Percentiles rank a stretch among this genome's conserved stretches.
phyloP scores from a whole-genome alignment of 345 rosid genomes.

The Cardamine resedifolia region DNA sequence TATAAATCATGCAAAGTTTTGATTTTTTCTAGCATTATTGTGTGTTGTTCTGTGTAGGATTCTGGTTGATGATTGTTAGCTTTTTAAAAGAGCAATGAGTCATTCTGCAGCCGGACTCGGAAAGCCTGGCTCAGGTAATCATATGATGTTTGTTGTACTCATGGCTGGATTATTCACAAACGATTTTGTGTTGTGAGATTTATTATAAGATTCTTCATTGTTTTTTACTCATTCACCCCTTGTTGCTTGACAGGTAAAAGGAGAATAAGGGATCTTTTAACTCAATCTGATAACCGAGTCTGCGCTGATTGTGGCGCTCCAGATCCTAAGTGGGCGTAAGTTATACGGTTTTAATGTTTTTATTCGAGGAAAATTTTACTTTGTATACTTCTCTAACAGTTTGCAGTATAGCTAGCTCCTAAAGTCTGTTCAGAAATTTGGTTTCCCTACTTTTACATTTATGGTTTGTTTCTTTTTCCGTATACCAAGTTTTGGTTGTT shows the following conservation, averaged over 20 bases:
- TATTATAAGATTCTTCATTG: not conserved
- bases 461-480: not conserved
- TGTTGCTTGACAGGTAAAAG: conserved; percentile 55
- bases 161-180: not conserved
- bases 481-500: not conserved
- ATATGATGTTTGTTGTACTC: not conserved
- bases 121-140: conserved; percentile 59
- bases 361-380: not conserved
- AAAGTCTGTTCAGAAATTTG: not conserved
- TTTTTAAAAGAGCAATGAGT: conserved; percentile 53
- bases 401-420: not conserved
- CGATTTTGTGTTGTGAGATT: not conserved
- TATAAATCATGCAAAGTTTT: not conserved
- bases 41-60: conserved; percentile 13
- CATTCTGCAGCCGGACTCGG: conserved; percentile 47
- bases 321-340: conserved; percentile 99
- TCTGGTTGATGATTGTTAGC: conserved; percentile 40
- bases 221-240: not conserved
- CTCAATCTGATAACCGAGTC: conserved; percentile 69
- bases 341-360: not conserved
- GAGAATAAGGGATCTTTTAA: conserved; percentile 70
- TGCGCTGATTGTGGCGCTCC: conserved; percentile 98
- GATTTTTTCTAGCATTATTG: not conserved
- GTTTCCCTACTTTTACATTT: not conserved
- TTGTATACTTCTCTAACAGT: not conserved